phyloP scores from a whole-genome alignment of 2,329 filamentous ascomycete genomes.

The Mycosphaerella sp. region DNA sequence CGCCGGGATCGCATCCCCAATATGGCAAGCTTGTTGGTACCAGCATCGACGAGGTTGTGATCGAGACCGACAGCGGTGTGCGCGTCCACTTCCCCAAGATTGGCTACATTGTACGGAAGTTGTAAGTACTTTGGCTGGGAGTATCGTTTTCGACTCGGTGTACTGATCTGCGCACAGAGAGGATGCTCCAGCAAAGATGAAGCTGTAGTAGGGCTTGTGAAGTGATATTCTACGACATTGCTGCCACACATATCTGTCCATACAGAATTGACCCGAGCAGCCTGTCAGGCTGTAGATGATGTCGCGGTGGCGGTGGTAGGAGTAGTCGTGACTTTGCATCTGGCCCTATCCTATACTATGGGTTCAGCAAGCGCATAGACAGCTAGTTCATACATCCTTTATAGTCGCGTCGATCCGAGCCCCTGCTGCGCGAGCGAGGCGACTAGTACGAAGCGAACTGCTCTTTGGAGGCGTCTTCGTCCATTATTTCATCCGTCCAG shows the following conservation, averaged over 20 bases:
- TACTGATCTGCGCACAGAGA: neutral
- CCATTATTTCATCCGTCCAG: no score
- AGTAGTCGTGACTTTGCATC: no score
- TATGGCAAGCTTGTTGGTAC: conserved; percentile 27
- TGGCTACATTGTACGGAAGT: conserved; percentile 31
- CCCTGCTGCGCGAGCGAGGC: no score
- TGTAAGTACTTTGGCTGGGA: conserved; percentile 4
- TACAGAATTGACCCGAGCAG: neutral
- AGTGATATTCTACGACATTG: neutral
- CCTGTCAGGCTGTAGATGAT: no score
- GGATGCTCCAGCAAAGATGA: conserved; percentile 6
- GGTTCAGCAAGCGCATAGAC: no score
- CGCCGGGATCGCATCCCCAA: conserved; percentile 27
- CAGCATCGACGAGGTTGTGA: conserved; percentile 23
- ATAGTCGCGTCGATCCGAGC: no score
- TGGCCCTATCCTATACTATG: no score
- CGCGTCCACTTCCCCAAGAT: conserved; percentile 37
- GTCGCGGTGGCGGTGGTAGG: no score
- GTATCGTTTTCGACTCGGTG: neutral
- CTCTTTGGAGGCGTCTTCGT: no score
- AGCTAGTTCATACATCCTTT: no score
- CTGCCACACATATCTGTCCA: neutral
- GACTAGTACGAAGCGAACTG: no score
- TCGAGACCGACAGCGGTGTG: conserved; percentile 29
- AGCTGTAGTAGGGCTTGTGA: neutral